Evolutionary conservation across 345 rosid species (phyloP), one percentile per base, ranked within the genome.

Genomic region (thale cress (Arabidopsis thaliana)): DNA sequence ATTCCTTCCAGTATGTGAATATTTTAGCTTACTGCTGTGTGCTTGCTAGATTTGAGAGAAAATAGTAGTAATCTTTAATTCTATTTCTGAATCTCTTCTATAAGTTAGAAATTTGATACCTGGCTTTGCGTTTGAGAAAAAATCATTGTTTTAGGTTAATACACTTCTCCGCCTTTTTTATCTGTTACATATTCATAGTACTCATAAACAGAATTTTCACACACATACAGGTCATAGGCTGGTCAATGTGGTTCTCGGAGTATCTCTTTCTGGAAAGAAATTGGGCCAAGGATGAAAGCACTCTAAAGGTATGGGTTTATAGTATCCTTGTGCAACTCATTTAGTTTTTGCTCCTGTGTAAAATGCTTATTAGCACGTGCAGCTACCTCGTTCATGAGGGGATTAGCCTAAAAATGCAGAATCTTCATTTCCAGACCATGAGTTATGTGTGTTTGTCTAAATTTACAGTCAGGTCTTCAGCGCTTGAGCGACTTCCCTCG

Each of bases 201-300:
- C 45, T 67, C 72, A 61, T 68, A 60, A 52, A 50, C 51, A 55
- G 11, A 69, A 38, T 64, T 40, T 2, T 59, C 20, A 2, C 69
- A 38, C 64, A 59, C 49, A 3, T 71, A 80, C 89, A 95, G 99
- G 93, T 95, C 71, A 86, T 95, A 68, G 99, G 99, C 42, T 95
- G 99, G 99, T 92, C 97, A 75, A 92, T 92, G 97, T 95, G 97
- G 99, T 95, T 95, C 87, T 92, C 99, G 6, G 99, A 88, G 82
- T 95, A 90, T 82, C 80, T 95, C 8, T 92, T 92, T 82, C 85
- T 92, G 61, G 97, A 92, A 80, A 88, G 99, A 76, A 92, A 82
- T 82, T 92, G 97, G 97, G 92, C 85, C 40, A 92, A 89, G 82
- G 99, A 95, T 84, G 95, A 90, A 85, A 80, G 53, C 72, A 95